Evolutionary conservation across 257 asterid species (phyloP).

Genomic region (Salvia rosmarinus): DNA sequence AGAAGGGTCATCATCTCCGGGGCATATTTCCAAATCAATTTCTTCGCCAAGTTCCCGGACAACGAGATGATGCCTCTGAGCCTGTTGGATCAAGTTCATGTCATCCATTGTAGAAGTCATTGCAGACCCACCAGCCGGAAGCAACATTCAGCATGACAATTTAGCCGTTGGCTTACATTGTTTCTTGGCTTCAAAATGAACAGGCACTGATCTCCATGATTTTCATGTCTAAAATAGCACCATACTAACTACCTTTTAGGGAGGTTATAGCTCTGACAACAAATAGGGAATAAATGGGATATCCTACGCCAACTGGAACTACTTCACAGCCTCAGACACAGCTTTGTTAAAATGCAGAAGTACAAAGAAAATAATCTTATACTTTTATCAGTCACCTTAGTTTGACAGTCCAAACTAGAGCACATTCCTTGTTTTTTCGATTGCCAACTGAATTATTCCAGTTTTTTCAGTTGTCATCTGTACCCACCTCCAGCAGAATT

Average conservation of each 20-base stretch:
- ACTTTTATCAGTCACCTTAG: background rate
- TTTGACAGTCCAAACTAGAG: background rate
- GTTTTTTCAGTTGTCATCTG: background rate
- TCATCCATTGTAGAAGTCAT: constrained; percentile 95
- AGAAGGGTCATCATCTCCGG: constrained; percentile 84
- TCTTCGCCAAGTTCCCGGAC: constrained; percentile 91
- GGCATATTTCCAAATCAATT: constrained; percentile 93
- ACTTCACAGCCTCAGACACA: background rate
- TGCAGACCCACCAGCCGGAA: constrained; percentile 71
- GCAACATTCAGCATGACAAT: constrained; percentile 95
- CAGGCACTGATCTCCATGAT: constrained; percentile 29
- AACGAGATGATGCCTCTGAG: constrained; percentile 90
- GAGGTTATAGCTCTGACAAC: background rate
- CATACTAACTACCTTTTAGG: constrained; percentile 13
- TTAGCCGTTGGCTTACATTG: constrained; percentile 34
- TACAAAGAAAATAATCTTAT: constrained; percentile 13
- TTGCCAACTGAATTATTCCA: background rate
- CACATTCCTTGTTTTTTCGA: background rate
- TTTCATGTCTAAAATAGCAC: constrained; percentile 25
- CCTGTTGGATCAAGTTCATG: constrained; percentile 89
- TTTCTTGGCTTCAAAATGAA: constrained; percentile 44
- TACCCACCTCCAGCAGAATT: background rate
- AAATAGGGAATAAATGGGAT: background rate
- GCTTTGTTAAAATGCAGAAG: constrained; percentile 3
- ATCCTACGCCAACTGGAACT: constrained; percentile 24